Evolutionary conservation across 345 rosid genomes (phyloP).

Genomic region (Acer negundo): DNA sequence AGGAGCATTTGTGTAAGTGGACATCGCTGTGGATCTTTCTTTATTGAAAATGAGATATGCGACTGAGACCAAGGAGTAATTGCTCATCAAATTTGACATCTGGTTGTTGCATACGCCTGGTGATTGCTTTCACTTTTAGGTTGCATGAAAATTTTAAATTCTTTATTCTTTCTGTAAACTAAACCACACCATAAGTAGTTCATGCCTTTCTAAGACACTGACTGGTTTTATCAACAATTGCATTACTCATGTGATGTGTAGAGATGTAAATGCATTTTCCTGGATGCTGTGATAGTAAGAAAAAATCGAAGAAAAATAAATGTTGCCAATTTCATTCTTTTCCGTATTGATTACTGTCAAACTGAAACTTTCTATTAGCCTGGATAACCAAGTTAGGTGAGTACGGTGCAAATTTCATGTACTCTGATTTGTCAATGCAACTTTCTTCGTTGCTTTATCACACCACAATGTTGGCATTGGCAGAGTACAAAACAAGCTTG

Average conservation of each 20-base stretch:
- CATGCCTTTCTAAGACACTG: neutral
- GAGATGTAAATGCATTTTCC: neutral
- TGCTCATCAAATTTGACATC: conserved; percentile 4
- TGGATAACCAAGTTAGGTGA: neutral
- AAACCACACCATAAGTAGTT: neutral
- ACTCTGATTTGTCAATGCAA: neutral
- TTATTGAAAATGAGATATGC: neutral
- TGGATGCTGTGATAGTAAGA: neutral
- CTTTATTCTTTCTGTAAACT: neutral
- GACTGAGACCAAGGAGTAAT: neutral
- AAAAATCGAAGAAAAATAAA: neutral
- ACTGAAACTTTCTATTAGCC: neutral
- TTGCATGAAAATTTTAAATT: neutral
- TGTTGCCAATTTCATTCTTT: neutral
- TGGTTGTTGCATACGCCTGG: neutral
- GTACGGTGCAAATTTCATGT: neutral
- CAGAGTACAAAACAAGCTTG: neutral
- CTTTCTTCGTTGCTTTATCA: neutral
- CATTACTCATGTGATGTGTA: neutral
- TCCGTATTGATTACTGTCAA: neutral
- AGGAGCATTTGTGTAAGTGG: neutral
- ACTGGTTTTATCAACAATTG: neutral
- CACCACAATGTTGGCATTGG: neutral
- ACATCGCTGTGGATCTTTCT: neutral
- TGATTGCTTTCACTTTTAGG: neutral